Evolutionary conservation across 371 early-diverging fungal genomes (phyloP), one percentile per base, ranked within the genome.

Genomic region (Actinomortierella ambigua): DNA sequence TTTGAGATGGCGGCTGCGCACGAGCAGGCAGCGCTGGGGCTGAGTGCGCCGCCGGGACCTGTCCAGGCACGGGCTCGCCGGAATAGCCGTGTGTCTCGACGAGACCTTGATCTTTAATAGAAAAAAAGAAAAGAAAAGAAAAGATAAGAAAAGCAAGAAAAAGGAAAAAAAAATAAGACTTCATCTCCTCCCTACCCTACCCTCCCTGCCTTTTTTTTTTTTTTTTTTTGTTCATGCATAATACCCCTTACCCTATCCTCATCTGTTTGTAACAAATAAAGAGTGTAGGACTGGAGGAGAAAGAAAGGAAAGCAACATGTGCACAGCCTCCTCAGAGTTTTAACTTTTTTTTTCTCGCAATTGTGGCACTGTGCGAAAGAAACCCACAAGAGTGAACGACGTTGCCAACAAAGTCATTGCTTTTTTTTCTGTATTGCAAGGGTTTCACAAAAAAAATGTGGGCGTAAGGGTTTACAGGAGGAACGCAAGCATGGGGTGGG

Each of bases 121-220:
- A 41, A 4, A 41, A 20, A 53, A 3, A 23, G 40, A 14, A 1
- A 50, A 39, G n/a, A 62, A 51, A 52, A 51, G 49, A 55, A 18
- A 49, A 47, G 51, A 23, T 53, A 51, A 68, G 59, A 68, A 48
- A 56, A 39, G 55, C 52, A 58, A 51, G 51, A 55, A 57, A 57
- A 47, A 17, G 1, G 29, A 62, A 58, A 55, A 15, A 44, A 23
- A 68, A 68, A 55, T 8, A 46, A 46, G 17, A 15, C 4, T 3
- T 8, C 15, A 46, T 5, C 18, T 50, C 39, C 29, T 18, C 41
- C 46, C 55, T 59, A 52, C n/a, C n/a, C n/a, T n/a, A n/a, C n/a
- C n/a, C n/a, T n/a, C n/a, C n/a, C n/a, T n/a, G n/a, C n/a, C n/a
- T n/a, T n/a, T n/a, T n/a, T n/a, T n/a, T n/a, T n/a, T n/a, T n/a